Base-by-base conservation (phyloP, 2,329 filamentous ascomycete species). In the Aspergillus cejpii region DNA sequence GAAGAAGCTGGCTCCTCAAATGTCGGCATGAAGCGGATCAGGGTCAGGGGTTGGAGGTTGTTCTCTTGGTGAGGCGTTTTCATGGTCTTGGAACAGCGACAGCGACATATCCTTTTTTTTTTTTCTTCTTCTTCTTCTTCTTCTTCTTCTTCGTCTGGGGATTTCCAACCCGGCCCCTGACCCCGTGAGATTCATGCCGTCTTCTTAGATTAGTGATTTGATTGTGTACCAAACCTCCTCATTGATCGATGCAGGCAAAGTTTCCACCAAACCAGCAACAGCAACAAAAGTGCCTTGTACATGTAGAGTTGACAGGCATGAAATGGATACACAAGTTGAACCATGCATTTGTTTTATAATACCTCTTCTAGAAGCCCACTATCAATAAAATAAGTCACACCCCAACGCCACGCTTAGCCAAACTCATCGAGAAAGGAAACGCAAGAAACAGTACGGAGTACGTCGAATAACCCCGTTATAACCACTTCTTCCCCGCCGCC, bases 401-500 rank as follows among this genome's bases (percentile, higher is more conserved):
- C 34, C 20, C 17, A 49, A 59, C 56, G 53, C 56, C 56, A 51
- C 51, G 57, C 56, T 59, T 17, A 27, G 39, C 14, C 34, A 19
- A 23, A 19, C 14, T 12, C 38, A 39, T 38, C 28, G 48, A 45
- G 23, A 41, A 40, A 38, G 43, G 40, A 34, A 29, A 38, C 44
- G 40, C 3, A 41, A 31, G 44, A 44, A 15, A 36, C 19, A 39
- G 40, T 21, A 44, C 29, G 31, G 42, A 40, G 14, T 14, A 26
- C 4, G 8, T 8, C 23, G 8, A 5, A 24, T 24, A 24, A 24
- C 5, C 23, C 8, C 23, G 39, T 76, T 68, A 95, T 47, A 96
- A 67, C 70, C 92, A 96, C 69, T 97, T 98, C 71, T 87, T 88
- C 55, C 89, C 92, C 0, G 91, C 91, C 2, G 87, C 87, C 1